Percentiles rank a stretch among this genome's conserved stretches.
Conservation (phyloP, 306 rosid genomes). For the peach (Prunus persica) region DNA sequence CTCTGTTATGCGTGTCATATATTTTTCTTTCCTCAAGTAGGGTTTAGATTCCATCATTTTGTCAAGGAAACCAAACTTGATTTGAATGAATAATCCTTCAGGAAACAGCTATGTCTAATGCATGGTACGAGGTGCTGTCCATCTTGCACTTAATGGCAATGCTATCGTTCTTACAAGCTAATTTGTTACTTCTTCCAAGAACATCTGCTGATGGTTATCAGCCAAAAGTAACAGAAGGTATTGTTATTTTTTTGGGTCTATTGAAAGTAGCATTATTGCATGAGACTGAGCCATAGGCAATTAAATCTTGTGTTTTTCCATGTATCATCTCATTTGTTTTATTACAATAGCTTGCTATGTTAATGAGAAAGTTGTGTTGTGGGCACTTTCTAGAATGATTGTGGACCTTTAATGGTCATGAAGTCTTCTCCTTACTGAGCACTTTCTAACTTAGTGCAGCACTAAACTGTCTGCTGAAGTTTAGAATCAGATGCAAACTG, state of each 20-base stretch:
- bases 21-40: neutral
- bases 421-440: neutral
- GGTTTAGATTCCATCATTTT: slow-evolving; percentile 20
- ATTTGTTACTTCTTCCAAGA: slow-evolving; percentile 93
- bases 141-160: slow-evolving; percentile 92
- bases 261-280: slow-evolving; percentile 8
- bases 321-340: slow-evolving; percentile 3
- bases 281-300: slow-evolving; percentile 6
- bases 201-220: slow-evolving; percentile 81
- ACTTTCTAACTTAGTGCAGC: neutral
- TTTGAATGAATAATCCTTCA: slow-evolving; percentile 38
- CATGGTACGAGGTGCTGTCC: slow-evolving; percentile 97
- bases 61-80: slow-evolving; percentile 24
- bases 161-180: slow-evolving; percentile 83
- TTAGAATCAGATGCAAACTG: neutral
- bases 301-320: neutral
- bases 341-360: slow-evolving; percentile 9
- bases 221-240: slow-evolving; percentile 88
- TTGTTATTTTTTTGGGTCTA: neutral
- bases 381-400: neutral
- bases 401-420: neutral
- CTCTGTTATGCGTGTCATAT: neutral
- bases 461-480: slow-evolving; percentile 3
- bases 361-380: neutral
- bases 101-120: slow-evolving; percentile 85